A percentile compares a stretch with the other conserved stretches of the same genome.
Conservation (phyloP, 306 rosid genomes). For the Quercus mongolica region DNA sequence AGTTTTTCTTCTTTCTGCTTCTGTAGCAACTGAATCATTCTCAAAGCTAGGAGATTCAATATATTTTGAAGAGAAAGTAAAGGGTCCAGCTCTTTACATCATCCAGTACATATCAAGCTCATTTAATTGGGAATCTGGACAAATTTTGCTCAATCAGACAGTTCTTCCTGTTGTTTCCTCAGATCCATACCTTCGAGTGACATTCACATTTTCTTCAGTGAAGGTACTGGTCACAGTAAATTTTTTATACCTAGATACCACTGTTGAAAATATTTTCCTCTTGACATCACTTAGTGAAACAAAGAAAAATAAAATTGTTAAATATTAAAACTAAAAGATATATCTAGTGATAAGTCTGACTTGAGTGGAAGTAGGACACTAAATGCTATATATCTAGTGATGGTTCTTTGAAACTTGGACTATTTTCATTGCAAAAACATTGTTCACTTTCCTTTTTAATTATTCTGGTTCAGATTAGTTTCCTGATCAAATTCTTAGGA, state of each 20-base stretch:
- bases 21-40: conserved; percentile 74
- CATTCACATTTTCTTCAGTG: conserved; percentile 40
- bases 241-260: neutral
- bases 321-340: neutral
- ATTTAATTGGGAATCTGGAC: conserved; percentile 69
- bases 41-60: conserved; percentile 91
- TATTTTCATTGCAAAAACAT: neutral
- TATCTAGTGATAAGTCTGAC: neutral
- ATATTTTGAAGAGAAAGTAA: conserved; percentile 72
- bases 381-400: neutral
- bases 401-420: neutral
- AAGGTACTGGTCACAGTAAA: conserved; percentile 24
- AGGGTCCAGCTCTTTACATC: conserved; percentile 55
- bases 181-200: conserved; percentile 61
- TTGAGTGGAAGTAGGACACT: neutral
- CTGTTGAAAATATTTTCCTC: neutral
- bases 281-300: neutral
- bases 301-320: neutral
- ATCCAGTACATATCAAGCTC: conserved; percentile 81
- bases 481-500: too few species aligned
- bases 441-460: neutral
- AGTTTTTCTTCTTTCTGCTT: conserved; percentile 8
- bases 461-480: neutral
- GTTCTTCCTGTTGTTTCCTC: conserved; percentile 50
- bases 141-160: conserved; percentile 43